These are phyloP conservation scores for Calonectria honghensis DNA, from an alignment of 2,329 filamentous ascomycete species.

Conservation along the genomic window DNA sequence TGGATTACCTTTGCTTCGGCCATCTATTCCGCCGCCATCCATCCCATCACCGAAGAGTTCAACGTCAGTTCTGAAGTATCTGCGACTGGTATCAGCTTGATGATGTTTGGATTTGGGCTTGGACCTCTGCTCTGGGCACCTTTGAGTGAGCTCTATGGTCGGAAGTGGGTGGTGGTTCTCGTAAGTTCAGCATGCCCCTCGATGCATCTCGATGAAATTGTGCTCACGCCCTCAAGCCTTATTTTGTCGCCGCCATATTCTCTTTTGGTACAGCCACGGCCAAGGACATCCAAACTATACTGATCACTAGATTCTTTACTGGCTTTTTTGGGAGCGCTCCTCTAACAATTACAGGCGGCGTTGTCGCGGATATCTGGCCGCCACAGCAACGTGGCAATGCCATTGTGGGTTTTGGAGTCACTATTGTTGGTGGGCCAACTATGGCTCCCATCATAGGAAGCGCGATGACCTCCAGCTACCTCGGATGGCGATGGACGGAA, in stretches of 20 bases:
- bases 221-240: constrained; percentile 59
- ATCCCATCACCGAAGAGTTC: constrained; percentile 4
- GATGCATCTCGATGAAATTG: background rate
- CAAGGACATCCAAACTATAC: constrained; percentile 73
- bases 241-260: constrained; percentile 71
- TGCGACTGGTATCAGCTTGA: background rate
- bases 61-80: background rate
- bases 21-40: constrained; percentile 5
- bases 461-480: constrained; percentile 56
- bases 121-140: constrained; percentile 74
- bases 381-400: constrained; percentile 73
- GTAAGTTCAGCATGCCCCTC: background rate
- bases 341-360: constrained; percentile 76
- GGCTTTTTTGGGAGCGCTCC: constrained; percentile 77
- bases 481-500: constrained; percentile 70
- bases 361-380: constrained; percentile 77
- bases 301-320: constrained; percentile 79
- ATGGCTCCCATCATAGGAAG: constrained; percentile 67
- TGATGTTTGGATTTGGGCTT: constrained; percentile 68
- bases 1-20: constrained; percentile 20
- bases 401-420: constrained; percentile 76
- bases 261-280: constrained; percentile 75
- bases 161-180: constrained; percentile 58
- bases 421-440: constrained; percentile 73
- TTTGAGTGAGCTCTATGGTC: constrained; percentile 72